These are phyloP conservation scores for Aspergillus funiculosus DNA, from an alignment of 495 filamentous ascomycete genomes.

Conservation along the genomic window DNA sequence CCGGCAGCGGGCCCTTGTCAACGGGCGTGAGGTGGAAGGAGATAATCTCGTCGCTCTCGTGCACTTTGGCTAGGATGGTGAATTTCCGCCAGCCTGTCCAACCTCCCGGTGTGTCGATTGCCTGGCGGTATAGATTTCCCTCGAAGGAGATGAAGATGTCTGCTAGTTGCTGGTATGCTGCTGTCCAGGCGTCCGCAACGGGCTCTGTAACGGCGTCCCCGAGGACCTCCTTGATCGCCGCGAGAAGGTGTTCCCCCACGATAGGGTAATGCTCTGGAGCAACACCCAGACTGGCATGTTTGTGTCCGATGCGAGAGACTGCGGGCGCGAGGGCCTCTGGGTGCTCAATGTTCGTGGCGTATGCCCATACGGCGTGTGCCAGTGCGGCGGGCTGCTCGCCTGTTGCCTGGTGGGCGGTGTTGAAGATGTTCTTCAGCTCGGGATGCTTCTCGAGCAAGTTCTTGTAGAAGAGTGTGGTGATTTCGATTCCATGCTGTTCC, in stretches of 20 bases:
- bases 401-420: conserved; percentile 52
- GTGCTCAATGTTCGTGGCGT: conserved; percentile 60
- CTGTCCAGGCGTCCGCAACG: conserved; percentile 56
- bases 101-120: conserved; percentile 22
- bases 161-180: conserved; percentile 57
- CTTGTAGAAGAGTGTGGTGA: conserved; percentile 57
- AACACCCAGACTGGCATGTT: conserved; percentile 61
- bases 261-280: conserved; percentile 55
- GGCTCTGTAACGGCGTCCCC: conserved; percentile 53
- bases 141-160: conserved; percentile 58
- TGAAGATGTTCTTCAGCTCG: conserved; percentile 56
- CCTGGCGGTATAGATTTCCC: conserved; percentile 46
- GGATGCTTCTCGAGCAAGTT: conserved; percentile 52
- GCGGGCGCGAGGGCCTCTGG: conserved; percentile 50
- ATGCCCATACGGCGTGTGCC: conserved; percentile 54
- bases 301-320: conserved; percentile 59
- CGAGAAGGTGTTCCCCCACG: conserved; percentile 55
- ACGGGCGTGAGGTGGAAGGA: conserved; percentile 57
- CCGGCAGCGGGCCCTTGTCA: conserved; percentile 48
- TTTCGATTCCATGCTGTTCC: conserved; percentile 52
- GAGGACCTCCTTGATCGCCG: conserved; percentile 54
- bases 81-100: conserved; percentile 59
- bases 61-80: conserved; percentile 51
- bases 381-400: conserved; percentile 58
- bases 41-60: conserved; percentile 53